These are phyloP conservation scores for Lumnitzera littorea DNA, from an alignment of 345 rosid species.

Conservation along the genomic window DNA sequence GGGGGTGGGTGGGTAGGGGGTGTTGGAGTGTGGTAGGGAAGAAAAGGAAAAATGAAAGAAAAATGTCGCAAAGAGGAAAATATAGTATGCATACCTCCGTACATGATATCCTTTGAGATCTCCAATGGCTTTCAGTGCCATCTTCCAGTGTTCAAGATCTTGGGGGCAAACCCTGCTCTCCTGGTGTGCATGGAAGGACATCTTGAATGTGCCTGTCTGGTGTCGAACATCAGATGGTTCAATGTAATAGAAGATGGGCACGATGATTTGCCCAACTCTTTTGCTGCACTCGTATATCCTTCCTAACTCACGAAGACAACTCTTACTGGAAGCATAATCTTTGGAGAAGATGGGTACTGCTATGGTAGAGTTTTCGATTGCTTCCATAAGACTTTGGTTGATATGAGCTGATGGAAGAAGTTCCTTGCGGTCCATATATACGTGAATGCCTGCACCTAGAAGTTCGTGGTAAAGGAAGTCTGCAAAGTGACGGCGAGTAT, in stretches of 20 bases:
- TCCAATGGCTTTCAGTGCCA: neutral
- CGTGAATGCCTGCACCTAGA: neutral
- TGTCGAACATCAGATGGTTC: neutral
- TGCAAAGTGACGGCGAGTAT: neutral
- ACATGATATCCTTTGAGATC: neutral
- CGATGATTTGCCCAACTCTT: neutral
- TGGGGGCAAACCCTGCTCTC: too few relatives aligned
- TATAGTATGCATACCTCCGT: neutral
- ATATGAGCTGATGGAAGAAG: neutral
- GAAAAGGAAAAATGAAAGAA: too few relatives aligned
- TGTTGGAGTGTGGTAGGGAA: too few relatives aligned
- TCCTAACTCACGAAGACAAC: neutral
- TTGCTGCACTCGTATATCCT: neutral
- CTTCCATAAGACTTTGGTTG: neutral
- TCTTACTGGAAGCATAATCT: neutral
- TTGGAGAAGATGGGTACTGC: neutral
- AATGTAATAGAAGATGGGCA: slow-evolving; percentile 2
- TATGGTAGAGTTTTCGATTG: neutral
- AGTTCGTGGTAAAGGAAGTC: neutral
- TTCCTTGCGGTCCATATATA: neutral
- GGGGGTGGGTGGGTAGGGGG: too few relatives aligned
- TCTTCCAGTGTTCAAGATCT: too few relatives aligned
- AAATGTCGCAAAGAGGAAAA: too few relatives aligned
- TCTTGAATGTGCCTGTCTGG: neutral
- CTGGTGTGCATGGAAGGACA: neutral